Base-by-base conservation (phyloP, 768 basidiomycete genomes). In the Lactarius deliciosus region DNA sequence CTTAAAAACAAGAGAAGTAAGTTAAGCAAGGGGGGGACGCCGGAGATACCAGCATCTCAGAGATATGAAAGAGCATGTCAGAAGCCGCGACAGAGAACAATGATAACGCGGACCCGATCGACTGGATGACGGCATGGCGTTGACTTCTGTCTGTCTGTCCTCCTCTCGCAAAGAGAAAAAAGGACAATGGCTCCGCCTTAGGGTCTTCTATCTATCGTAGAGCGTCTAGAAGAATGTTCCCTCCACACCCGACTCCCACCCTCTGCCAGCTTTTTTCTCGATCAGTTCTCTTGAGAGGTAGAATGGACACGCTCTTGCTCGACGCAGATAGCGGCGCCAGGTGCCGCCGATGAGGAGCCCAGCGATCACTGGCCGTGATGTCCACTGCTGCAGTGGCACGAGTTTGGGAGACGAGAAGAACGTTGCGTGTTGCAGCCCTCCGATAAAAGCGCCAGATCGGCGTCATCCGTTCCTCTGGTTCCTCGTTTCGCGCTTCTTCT, bases 401-500 rank as follows among this genome's bases (percentile, higher is more conserved):
- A 47, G n/a, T 47, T 38, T 38, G 36, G 36, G 36, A 38, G 36
- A 38, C 36, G 36, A 40, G 38, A 40, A 40, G 38, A 40, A 10
- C n/a, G 45, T n/a, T 20, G 10, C 5, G 3, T 53, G 22, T 15
- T 22, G 22, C 22, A 22, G 47, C 47, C 3, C 11, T 53, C 25
- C 50, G 22, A 53, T 53, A 53, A 53, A 22, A 15, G 50, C 50
- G 50, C 50, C 50, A 53, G 50, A 53, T 53, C 50, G 50, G 25
- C 50, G 25, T 28, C 22, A 53, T 53, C 50, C 22, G 22, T 11
- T 50, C 1, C 47, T 50, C 11, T 22, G 22, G 50, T n/a, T 53
- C 50, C 50, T 53, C 50, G 50, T 53, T 53, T 25, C 5, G 50
- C 25, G 22, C 22, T 41, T 18, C 41, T 41, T 41, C 13, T 25